Evolutionary conservation across 176 grass and related monocot species (phyloP).

Genomic region (Musa schizocarpa): DNA sequence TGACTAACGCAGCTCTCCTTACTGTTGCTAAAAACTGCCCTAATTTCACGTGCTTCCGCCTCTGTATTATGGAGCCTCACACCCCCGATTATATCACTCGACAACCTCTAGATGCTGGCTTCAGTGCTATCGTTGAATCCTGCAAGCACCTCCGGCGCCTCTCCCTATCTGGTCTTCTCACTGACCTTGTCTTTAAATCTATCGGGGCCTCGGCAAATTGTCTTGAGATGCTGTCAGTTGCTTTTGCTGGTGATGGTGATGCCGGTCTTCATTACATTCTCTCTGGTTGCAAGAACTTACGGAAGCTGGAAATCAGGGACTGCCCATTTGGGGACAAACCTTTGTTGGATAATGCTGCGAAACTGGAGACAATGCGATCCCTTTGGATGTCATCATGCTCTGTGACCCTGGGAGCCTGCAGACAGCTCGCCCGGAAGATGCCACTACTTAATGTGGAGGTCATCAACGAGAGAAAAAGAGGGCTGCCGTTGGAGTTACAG

Average conservation of each 20-base stretch:
- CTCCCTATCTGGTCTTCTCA: conserved; percentile 56
- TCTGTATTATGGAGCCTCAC: conserved; percentile 53
- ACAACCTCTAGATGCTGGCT: conserved; percentile 54
- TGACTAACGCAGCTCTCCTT: conserved; percentile 60
- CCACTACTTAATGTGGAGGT: conserved; percentile 57
- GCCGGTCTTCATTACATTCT: conserved; percentile 54
- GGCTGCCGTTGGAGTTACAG: conserved; percentile 31
- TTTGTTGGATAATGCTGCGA: conserved; percentile 51
- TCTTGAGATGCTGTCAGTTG: conserved; percentile 67
- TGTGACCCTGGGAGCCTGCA: conserved; percentile 53
- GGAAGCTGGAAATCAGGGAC: conserved; percentile 71
- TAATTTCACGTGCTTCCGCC: conserved; percentile 52
- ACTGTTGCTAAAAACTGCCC: conserved; percentile 52
- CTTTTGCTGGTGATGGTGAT: conserved; percentile 54
- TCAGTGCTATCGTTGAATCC: conserved; percentile 57
- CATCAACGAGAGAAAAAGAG: conserved; percentile 33
- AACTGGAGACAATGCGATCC: conserved; percentile 89
- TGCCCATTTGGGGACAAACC: conserved; percentile 62
- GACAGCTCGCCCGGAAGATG: conserved; percentile 54
- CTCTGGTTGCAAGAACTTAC: conserved; percentile 64
- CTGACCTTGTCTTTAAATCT: conserved; percentile 53
- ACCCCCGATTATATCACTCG: conserved; percentile 47
- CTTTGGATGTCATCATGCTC: conserved; percentile 78
- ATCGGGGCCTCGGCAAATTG: conserved; percentile 49
- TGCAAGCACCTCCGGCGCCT: conserved; percentile 54